These are phyloP conservation scores for Citeromyces nyonsensis DNA, from an alignment of 805 yeast species.

Conservation along the genomic window DNA sequence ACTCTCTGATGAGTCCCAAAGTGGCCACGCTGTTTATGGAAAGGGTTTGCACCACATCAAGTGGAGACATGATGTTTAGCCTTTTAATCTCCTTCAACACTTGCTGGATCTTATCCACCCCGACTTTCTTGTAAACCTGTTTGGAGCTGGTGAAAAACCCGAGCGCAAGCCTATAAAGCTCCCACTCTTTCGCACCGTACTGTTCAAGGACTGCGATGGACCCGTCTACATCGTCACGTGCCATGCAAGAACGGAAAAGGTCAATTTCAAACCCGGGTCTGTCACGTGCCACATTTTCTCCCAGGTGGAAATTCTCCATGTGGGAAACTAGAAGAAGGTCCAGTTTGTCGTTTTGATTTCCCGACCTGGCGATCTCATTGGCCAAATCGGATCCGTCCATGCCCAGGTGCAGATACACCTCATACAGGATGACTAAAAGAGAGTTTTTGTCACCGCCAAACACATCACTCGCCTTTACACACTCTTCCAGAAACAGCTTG, in stretches of 20 bases:
- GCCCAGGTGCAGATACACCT: constrained; percentile 58
- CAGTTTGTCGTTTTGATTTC: constrained; percentile 30
- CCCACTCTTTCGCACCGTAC: constrained; percentile 48
- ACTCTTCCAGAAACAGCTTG: constrained; percentile 86
- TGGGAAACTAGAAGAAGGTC: constrained; percentile 41
- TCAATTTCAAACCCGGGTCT: constrained; percentile 33
- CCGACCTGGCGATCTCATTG: constrained; percentile 36
- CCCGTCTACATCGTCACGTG: constrained; percentile 36
- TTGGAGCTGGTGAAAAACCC: constrained; percentile 44
- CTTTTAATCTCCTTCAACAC: constrained; percentile 38
- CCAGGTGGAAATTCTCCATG: constrained; percentile 34
- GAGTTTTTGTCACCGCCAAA: constrained; percentile 75
- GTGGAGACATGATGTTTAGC: constrained; percentile 44
- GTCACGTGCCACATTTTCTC: constrained; percentile 24
- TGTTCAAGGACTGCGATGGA: constrained; percentile 42
- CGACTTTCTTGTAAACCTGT: constrained; percentile 30
- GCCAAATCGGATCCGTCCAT: constrained; percentile 11
- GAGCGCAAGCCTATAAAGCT: constrained; percentile 50
- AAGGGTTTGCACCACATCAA: constrained; percentile 62
- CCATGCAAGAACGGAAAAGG: constrained; percentile 48
- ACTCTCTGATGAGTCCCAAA: constrained; percentile 58
- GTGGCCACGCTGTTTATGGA: constrained; percentile 48
- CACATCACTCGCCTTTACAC: constrained; percentile 60
- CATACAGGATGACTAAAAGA: constrained; percentile 65
- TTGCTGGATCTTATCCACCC: constrained; percentile 23